Conservation (phyloP, 2,329 filamentous ascomycete genomes). For the Rasamsonia emersonii region DNA sequence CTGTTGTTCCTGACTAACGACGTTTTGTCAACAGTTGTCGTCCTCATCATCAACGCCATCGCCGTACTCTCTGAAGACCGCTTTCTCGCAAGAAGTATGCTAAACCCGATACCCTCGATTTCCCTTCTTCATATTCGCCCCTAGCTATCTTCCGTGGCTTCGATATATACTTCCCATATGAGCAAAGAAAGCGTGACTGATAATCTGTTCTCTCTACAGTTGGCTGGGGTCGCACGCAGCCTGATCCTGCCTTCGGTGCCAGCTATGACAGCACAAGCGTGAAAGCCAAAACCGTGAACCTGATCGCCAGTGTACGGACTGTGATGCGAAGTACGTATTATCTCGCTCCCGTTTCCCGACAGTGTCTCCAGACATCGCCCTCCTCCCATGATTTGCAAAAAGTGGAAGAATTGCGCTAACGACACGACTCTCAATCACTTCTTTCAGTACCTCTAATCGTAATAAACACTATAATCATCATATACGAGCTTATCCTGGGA, state of each 20-base stretch:
- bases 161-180: too few relatives aligned
- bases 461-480: constrained; percentile 72
- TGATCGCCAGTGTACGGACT: constrained; percentile 83
- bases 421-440: too few relatives aligned
- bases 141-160: too few relatives aligned
- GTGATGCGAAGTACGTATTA: constrained; percentile 88
- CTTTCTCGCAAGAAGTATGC: constrained; percentile 70
- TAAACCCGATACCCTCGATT: too few relatives aligned
- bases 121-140: too few relatives aligned
- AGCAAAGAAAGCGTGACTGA: too few relatives aligned
- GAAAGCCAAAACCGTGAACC: constrained; percentile 77
- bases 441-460: constrained; percentile 68
- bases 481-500: constrained; percentile 70
- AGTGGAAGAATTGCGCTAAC: too few relatives aligned
- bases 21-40: constrained; percentile 35
- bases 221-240: constrained; percentile 59
- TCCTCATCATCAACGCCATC: constrained; percentile 89
- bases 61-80: constrained; percentile 91
- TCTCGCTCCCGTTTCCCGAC: too few relatives aligned
- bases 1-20: constrained; percentile 1
- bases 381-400: too few relatives aligned
- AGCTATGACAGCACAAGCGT: constrained; percentile 64
- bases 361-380: too few relatives aligned
- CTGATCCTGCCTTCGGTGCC: constrained; percentile 70
- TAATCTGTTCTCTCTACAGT: constrained; percentile 43